phyloP scores from a whole-genome alignment of 2,329 filamentous ascomycete genomes.

The Fusarium verrucosum region DNA sequence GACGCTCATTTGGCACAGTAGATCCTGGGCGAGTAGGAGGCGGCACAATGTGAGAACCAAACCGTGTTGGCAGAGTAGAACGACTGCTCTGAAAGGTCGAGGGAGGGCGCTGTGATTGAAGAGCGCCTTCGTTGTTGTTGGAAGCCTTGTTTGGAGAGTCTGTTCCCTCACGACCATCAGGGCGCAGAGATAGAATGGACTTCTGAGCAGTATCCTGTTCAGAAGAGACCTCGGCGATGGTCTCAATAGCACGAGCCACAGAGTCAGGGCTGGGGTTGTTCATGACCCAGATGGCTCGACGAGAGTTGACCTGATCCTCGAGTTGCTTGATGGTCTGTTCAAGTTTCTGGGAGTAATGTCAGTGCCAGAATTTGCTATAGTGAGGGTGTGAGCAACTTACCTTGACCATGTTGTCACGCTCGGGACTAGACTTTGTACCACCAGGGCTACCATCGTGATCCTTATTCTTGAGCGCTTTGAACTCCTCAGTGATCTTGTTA shows the following conservation, averaged over 20 bases:
- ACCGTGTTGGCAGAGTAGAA: conserved; percentile 42
- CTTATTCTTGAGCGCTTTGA: conserved; percentile 45
- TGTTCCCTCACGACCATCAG: conserved; percentile 16
- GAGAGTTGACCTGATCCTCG: conserved; percentile 51
- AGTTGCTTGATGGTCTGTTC: conserved; percentile 48
- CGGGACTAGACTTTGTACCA: conserved; percentile 30
- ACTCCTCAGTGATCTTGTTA: conserved; percentile 42
- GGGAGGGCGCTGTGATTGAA: conserved; percentile 33
- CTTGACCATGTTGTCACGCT: conserved; percentile 45
- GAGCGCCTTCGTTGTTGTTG: conserved; percentile 22
- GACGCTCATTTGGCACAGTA: conserved; percentile 40
- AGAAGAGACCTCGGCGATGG: conserved; percentile 43
- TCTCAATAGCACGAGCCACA: conserved; percentile 48
- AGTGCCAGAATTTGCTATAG: neutral
- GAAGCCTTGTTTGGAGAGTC: conserved; percentile 30
- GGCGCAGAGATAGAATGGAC: conserved; percentile 43
- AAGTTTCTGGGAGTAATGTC: conserved; percentile 40
- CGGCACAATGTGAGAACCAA: conserved; percentile 45
- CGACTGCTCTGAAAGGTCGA: conserved; percentile 43
- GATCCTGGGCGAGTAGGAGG: conserved; percentile 46
- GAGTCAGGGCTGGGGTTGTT: conserved; percentile 47
- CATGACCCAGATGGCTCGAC: conserved; percentile 50
- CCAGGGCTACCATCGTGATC: conserved; percentile 25
- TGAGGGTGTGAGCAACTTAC: conserved; percentile 26
- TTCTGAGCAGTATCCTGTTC: conserved; percentile 43